A percentile compares a stretch with the other conserved stretches of the same genome.
These are phyloP conservation scores for Nasturtium officinale DNA, from an alignment of 345 rosid genomes.

Conservation along the genomic window DNA sequence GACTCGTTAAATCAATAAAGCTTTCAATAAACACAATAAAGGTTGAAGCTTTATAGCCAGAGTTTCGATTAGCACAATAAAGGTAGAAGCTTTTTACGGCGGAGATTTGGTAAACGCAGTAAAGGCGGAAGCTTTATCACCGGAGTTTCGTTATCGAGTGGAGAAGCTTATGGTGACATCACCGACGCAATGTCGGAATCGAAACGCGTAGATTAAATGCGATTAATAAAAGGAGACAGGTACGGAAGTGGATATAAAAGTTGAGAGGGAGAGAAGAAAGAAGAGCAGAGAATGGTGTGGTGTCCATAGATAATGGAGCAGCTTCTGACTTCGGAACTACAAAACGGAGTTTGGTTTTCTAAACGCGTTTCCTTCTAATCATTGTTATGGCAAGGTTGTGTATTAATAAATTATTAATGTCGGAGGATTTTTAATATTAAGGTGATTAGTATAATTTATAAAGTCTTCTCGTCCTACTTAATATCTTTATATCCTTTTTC, in stretches of 20 bases:
- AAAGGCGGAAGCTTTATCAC: neutral
- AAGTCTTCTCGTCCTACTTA: neutral
- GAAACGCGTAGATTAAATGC: constrained; percentile 50
- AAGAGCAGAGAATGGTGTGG: constrained; percentile 7
- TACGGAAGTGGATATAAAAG: constrained; percentile 42
- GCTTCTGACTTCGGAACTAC: constrained; percentile 35
- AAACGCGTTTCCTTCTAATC: constrained; percentile 19
- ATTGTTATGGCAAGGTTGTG: neutral
- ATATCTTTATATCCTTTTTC: neutral
- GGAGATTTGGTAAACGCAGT: neutral
- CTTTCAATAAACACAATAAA: neutral
- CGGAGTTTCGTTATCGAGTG: neutral
- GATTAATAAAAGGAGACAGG: constrained; percentile 47
- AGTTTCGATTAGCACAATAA: neutral
- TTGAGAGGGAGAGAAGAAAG: neutral
- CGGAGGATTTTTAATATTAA: constrained; percentile 7
- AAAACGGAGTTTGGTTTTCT: constrained; percentile 15
- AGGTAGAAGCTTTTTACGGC: neutral
- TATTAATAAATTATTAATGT: neutral
- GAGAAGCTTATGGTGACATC: constrained; percentile 34
- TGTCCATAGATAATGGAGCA: constrained; percentile 43
- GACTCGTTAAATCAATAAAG: neutral
- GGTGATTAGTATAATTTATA: neutral
- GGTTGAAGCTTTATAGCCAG: neutral
- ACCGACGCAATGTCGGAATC: constrained; percentile 48